Evolutionary conservation across 2,329 filamentous ascomycete species (phyloP).

Genomic region (Verticillium isaacii): DNA sequence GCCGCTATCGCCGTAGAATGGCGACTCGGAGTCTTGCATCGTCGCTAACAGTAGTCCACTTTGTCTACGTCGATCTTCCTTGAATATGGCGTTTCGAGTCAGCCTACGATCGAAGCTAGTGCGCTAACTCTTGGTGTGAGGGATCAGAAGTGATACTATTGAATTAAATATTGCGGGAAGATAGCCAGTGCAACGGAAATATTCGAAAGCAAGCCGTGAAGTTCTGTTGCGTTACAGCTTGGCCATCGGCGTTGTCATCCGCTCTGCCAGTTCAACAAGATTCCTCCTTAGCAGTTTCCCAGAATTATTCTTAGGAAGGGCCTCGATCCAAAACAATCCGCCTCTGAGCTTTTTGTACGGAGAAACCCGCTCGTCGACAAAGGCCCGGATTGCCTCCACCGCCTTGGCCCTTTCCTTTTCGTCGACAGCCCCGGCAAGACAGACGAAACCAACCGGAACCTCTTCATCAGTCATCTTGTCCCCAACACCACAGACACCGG

Average conservation of each 20-base stretch:
- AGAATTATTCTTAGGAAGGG: slow-evolving; percentile 64
- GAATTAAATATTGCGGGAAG: not conserved
- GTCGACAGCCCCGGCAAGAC: not conserved
- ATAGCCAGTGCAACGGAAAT: not conserved
- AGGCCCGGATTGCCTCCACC: slow-evolving; percentile 22
- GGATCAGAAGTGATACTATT: no score
- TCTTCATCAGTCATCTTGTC: not conserved
- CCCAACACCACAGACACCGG: slow-evolving; percentile 54
- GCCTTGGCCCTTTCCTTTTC: slow-evolving; percentile 19
- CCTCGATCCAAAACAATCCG: slow-evolving; percentile 62
- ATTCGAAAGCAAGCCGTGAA: no score
- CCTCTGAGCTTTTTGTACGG: slow-evolving; percentile 65
- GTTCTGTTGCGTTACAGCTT: not conserved
- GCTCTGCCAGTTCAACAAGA: not conserved
- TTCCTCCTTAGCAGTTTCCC: slow-evolving; percentile 43
- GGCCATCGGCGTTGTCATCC: not conserved
- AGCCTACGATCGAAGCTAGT: no score
- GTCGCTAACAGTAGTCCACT: no score
- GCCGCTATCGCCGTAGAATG: no score
- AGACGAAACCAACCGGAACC: not conserved
- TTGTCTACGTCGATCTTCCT: no score
- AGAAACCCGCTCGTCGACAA: slow-evolving; percentile 26
- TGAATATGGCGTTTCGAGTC: no score
- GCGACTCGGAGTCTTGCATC: no score
- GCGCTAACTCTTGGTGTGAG: no score